Evolutionary conservation across 345 rosid genomes (phyloP).

Genomic region (Euphorbia pulcherrima): DNA sequence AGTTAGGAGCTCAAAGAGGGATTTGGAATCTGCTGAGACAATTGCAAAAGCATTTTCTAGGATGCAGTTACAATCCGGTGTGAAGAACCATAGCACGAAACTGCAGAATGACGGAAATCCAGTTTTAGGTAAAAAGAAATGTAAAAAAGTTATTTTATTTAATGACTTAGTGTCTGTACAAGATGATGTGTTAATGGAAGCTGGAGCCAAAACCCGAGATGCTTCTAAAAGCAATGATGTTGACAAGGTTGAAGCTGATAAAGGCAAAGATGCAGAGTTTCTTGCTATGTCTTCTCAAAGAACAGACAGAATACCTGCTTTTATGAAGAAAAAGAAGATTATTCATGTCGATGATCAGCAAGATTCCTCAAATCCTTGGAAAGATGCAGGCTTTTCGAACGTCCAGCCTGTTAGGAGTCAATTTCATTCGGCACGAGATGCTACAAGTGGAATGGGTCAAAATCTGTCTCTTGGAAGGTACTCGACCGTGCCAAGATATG

Average conservation of each 20-base stretch:
- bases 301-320: conserved; percentile 36
- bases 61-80: conserved; percentile 28
- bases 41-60: conserved; percentile 26
- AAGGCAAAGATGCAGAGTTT: conserved; percentile 34
- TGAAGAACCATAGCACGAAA: conserved; percentile 34
- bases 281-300: conserved; percentile 37
- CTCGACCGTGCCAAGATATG: conserved; percentile 34
- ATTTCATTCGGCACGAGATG: conserved; percentile 32
- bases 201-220: conserved; percentile 29
- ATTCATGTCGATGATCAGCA: conserved; percentile 30
- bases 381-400: conserved; percentile 27
- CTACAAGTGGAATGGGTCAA: conserved; percentile 35
- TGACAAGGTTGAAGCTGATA: conserved; percentile 18
- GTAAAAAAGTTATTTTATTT: conserved; percentile 32
- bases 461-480: conserved; percentile 41
- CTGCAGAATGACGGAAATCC: conserved; percentile 37
- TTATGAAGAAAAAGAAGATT: conserved; percentile 52
- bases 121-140: conserved; percentile 46
- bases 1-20: conserved; percentile 21
- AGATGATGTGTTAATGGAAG: conserved; percentile 37
- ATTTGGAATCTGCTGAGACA: conserved; percentile 27
- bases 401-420: conserved; percentile 23
- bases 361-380: conserved; percentile 31
- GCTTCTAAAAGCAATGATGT: conserved; percentile 12
- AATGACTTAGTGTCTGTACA: conserved; percentile 31